A percentile compares a stretch with the other conserved stretches of the same genome.
Evolutionary conservation across 305 asterid genomes (phyloP).

Genomic region (Fraxinus ornus): DNA sequence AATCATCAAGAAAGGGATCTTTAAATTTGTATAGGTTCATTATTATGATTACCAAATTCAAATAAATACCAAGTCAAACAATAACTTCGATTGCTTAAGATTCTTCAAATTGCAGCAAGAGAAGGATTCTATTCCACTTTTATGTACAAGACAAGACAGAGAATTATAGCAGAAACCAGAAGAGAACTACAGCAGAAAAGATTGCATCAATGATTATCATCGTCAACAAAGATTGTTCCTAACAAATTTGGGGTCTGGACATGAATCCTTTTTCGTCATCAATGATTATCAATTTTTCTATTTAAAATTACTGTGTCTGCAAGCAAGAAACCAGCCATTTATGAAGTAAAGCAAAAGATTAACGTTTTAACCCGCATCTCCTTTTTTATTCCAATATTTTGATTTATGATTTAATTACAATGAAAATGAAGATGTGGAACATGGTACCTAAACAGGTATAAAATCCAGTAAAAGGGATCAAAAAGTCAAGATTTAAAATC

Average conservation of each 20-base stretch:
- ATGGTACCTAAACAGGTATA: neutral
- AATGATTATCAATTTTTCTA: neutral
- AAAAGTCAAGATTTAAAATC: neutral
- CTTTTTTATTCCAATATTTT: neutral
- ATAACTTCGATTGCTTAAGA: neutral
- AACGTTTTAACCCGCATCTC: neutral
- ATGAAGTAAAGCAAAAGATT: neutral
- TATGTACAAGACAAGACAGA: neutral
- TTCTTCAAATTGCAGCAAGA: neutral
- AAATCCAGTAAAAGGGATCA: neutral
- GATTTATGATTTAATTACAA: neutral
- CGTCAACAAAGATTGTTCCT: neutral
- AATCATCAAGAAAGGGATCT: neutral
- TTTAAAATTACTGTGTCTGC: neutral
- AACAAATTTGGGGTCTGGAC: neutral
- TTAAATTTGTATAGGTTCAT: neutral
- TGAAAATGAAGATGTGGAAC: neutral
- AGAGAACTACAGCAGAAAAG: neutral
- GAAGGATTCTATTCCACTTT: neutral
- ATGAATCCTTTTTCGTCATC: neutral
- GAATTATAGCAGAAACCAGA: neutral
- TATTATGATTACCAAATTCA: neutral
- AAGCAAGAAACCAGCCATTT: neutral
- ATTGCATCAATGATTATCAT: neutral
- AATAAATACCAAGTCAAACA: neutral